A percentile compares a stretch with the other conserved stretches of the same genome.
These are phyloP conservation scores for Stagonosporopsis tanaceti DNA, from an alignment of 2,329 filamentous ascomycete genomes.

Conservation along the genomic window DNA sequence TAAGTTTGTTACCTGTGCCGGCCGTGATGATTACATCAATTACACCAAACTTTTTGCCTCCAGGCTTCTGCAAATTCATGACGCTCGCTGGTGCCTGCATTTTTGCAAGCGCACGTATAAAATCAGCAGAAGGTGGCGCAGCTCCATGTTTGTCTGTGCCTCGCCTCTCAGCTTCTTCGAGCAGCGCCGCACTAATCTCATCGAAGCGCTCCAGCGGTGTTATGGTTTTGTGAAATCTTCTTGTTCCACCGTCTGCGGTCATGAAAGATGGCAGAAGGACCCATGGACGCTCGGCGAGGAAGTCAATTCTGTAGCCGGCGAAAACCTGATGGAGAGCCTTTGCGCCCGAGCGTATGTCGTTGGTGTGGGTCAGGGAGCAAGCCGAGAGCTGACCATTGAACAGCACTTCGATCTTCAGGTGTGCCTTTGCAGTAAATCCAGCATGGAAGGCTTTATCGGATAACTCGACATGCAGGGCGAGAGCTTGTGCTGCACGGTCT, in stretches of 20 bases:
- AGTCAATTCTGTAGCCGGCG: constrained; percentile 50
- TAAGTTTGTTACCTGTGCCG: constrained; percentile 40
- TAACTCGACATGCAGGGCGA: constrained; percentile 43
- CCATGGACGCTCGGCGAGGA: constrained; percentile 56
- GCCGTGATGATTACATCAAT: constrained; percentile 50
- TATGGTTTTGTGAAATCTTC: constrained; percentile 14
- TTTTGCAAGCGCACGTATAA: constrained; percentile 49
- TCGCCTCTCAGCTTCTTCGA: constrained; percentile 44
- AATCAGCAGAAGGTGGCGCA: constrained; percentile 47
- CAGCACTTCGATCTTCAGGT: constrained; percentile 58
- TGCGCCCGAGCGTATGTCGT: constrained; percentile 28
- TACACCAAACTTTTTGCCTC: constrained; percentile 44
- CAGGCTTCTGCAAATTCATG: constrained; percentile 38
- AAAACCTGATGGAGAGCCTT: constrained; percentile 43
- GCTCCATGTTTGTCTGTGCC: constrained; percentile 45
- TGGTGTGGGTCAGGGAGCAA: constrained; percentile 37
- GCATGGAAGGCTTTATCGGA: constrained; percentile 41
- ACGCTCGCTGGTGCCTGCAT: constrained; percentile 50
- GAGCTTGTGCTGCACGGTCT: constrained; percentile 25
- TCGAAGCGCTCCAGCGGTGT: constrained; percentile 45
- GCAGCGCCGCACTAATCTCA: constrained; percentile 39
- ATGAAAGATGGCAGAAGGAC: constrained; percentile 45
- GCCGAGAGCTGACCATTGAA: constrained; percentile 55
- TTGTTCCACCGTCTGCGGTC: constrained; percentile 31
- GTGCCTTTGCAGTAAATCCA: constrained; percentile 35